A percentile compares a stretch with the other conserved stretches of the same genome.
These are phyloP conservation scores for Phylloporus sp. DNA, from an alignment of 768 basidiomycete species.

Conservation along the genomic window DNA sequence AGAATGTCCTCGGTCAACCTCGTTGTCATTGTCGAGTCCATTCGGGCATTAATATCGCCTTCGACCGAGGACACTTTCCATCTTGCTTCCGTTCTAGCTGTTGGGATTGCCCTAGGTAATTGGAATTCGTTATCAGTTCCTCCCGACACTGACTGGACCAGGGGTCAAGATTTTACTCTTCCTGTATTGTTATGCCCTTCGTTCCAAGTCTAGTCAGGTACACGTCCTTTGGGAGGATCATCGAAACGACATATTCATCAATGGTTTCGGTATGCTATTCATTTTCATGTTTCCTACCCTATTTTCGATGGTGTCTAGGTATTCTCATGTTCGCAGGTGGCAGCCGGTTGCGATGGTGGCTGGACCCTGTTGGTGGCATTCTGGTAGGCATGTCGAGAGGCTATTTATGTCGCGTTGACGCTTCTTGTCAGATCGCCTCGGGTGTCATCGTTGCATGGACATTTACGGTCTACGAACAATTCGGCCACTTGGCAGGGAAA, in stretches of 20 bases:
- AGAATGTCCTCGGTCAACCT: constrained; percentile 93
- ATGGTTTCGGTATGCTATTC: constrained; percentile 54
- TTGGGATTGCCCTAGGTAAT: constrained; percentile 70
- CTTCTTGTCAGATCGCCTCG: constrained; percentile 53
- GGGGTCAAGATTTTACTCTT: constrained; percentile 85
- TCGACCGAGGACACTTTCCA: constrained; percentile 59
- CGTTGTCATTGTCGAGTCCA: constrained; percentile 84
- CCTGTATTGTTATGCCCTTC: constrained; percentile 76
- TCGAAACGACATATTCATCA: constrained; percentile 86
- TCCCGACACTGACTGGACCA: constrained; percentile 24
- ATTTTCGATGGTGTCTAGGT: constrained; percentile 38
- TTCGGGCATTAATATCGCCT: constrained; percentile 62
- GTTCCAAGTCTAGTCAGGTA: constrained; percentile 84
- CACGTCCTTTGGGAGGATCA: constrained; percentile 96
- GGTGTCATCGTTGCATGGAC: constrained; percentile 78
- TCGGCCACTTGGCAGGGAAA: constrained; percentile 84
- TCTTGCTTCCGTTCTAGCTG: constrained; percentile 77
- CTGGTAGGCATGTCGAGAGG: constrained; percentile 44
- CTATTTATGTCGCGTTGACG: not conserved
- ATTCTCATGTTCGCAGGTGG: constrained; percentile 81
- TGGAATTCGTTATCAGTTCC: not conserved
- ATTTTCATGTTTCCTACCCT: not conserved
- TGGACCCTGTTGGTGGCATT: constrained; percentile 76
- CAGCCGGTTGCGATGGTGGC: constrained; percentile 75
- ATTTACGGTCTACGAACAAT: constrained; percentile 72